phyloP scores from a whole-genome alignment of 2,329 filamentous ascomycete genomes.

The Trichoderma koningii region DNA sequence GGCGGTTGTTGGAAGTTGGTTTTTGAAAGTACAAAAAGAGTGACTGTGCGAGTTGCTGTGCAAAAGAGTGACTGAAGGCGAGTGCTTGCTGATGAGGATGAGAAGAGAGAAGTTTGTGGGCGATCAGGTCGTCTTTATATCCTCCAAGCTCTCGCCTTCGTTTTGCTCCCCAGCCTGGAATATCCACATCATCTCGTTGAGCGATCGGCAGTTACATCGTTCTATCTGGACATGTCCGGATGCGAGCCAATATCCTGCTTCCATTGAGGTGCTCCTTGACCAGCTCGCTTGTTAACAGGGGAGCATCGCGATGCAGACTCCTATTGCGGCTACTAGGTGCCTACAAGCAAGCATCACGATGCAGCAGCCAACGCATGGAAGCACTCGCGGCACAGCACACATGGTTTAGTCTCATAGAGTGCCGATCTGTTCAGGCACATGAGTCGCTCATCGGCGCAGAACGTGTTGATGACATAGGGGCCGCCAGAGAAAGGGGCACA shows the following conservation, averaged over 20 bases:
- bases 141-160: neutral
- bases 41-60: conserved; percentile 12
- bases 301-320: neutral
- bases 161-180: neutral
- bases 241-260: neutral
- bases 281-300: conserved; percentile 13
- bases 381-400: neutral
- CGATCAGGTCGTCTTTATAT: conserved; percentile 21
- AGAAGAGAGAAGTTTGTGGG: neutral
- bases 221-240: neutral
- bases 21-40: conserved; percentile 17
- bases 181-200: neutral
- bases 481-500: neutral
- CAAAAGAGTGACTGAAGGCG: conserved; percentile 25
- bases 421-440: conserved; percentile 18
- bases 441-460: neutral
- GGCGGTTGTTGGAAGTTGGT: conserved; percentile 13
- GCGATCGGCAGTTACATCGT: conserved; percentile 18
- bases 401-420: conserved; percentile 14
- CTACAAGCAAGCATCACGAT: neutral
- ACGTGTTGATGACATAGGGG: conserved; percentile 2
- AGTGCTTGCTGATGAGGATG: conserved; percentile 19
- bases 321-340: neutral
- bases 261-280: conserved; percentile 4
- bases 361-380: neutral